Evolutionary conservation across 192 early-diverging fungal species (phyloP), one percentile per base, ranked within the genome.

Genomic region (Pilobolus umbonatus): DNA sequence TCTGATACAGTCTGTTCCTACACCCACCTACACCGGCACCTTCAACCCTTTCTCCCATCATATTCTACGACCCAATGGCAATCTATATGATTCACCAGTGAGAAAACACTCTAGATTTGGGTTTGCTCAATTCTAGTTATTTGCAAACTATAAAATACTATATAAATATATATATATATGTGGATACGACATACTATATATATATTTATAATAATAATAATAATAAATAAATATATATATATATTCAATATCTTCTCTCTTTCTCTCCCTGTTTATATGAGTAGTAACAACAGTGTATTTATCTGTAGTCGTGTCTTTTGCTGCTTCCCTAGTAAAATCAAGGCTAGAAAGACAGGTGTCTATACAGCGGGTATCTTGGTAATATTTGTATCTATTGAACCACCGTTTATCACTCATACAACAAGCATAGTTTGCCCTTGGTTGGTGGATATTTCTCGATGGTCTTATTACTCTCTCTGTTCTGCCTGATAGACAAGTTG

Each of bases 31-130:
- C 28, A 26, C 36, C 14, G 64, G 64, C 36, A 44, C 24, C 5
- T 65, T 65, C 21, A 65, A 65, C 36, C 64, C 64, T 4, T 65
- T 65, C 21, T 57, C 64, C 2, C 56, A 65, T 39, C 56, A 65
- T 29, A 39, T 59, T 10, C 14, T 59, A 1, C 47, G 64, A 51
- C 30, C 60, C 12, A 43, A 31, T 17, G 49, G 49, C 14, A 62
- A n/a, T 31, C 39, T 59, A 2, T 45, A 36, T 44, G 64, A 65
- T 21, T 59, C 63, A 0, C 63, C 63, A 26, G 56, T 52, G 21
- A 55, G 64, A 19, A 65, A 65, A 39, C 46, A 49, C 32, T 65
- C 64, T 34, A 55, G 64, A 26, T 65, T 65, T 59, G 64, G 64
- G 3, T 65, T 65, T 65, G 64, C 64, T 42, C 64, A 65, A 38